Evolutionary conservation across 208 protist genomes (phyloP), one percentile per base, ranked within the genome.

Genomic region (Crithidia thermophila): DNA sequence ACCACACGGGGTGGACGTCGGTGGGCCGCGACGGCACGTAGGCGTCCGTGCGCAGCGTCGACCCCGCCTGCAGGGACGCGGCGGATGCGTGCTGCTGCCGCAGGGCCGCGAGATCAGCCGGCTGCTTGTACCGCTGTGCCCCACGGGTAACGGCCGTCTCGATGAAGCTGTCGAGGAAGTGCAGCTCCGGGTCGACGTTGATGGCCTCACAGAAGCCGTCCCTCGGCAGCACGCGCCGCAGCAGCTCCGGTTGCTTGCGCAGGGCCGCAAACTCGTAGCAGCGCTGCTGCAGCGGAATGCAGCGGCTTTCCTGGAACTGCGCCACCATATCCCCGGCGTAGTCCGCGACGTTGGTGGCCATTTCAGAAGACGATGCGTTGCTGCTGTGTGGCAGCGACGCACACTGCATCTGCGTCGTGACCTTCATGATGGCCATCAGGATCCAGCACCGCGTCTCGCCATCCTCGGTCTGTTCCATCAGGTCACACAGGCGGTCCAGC

Each of bases 141-240:
- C 91, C 91, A 18, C 61, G 63, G 27, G 51, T 13, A 6, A 81
- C 27, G 3, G 84, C 77, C 40, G 67, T 31, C 42, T 82, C 42
- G 6, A 94, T 81, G 43, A 90, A 68, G 37, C 20, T 14, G 52
- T 94, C 67, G 0, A 93, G 60, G 56, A 87, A 91, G 21, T 46
- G 23, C 50, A 96, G 75, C 11, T 40, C 57, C 11, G 47, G 59
- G 53, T 95, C 85, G 31, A 84, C 76, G 11, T 87, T 68, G 50
- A 93, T 62, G 18, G 83, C 75, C 55, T 91, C 87, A 67, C 84
- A 93, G 68, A 78, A 88, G 28, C 90, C 87, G 67, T 95, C 90
- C 33, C 81, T 47, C 1, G 90, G 87, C 36, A 96, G 58, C 25
- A 87, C 77, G 49, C 63, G 59, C 8, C 71, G 75, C 72, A 92